phyloP scores from a whole-genome alignment of 2,329 filamentous ascomycete genomes.

The Ceratocystis variospora region DNA sequence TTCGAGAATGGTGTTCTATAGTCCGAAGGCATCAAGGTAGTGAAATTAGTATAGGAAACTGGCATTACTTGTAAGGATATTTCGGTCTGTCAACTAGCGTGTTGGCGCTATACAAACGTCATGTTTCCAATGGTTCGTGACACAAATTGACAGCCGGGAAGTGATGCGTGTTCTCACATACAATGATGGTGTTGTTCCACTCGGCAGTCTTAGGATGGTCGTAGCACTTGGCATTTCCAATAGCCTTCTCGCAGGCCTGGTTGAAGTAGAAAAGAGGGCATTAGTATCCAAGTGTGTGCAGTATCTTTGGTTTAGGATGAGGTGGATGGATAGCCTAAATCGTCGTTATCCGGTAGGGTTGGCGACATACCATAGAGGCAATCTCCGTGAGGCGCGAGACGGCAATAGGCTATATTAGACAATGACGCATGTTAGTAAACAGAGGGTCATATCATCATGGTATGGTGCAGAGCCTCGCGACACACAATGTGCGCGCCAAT shows the following conservation, averaged over 20 bases:
- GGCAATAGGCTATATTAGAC: slow-evolving; percentile 53
- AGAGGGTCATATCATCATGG: background rate
- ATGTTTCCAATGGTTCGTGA: background rate
- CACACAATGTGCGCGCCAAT: background rate
- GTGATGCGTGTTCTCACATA: slow-evolving; percentile 33
- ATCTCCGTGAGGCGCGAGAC: slow-evolving; percentile 71
- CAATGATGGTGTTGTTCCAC: slow-evolving; percentile 92
- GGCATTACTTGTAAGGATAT: background rate
- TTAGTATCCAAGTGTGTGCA: background rate
- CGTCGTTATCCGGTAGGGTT: slow-evolving; percentile 7
- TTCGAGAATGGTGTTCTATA: slow-evolving; percentile 61
- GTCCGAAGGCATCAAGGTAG: too few species aligned
- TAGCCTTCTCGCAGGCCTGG: slow-evolving; percentile 69
- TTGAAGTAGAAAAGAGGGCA: background rate
- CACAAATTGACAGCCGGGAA: background rate
- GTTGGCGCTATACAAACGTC: background rate
- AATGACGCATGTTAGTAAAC: slow-evolving; percentile 9
- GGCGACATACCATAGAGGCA: slow-evolving; percentile 56
- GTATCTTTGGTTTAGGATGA: background rate
- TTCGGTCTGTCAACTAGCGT: background rate
- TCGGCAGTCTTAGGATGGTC: slow-evolving; percentile 70
- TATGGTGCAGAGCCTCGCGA: background rate
- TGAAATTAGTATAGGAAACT: background rate
- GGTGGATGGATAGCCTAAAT: background rate
- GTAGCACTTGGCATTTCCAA: slow-evolving; percentile 64